Evolutionary conservation across 2,329 filamentous ascomycete species (phyloP), one percentile per base, ranked within the genome.

Genomic region (Fusarium gaditjirri): DNA sequence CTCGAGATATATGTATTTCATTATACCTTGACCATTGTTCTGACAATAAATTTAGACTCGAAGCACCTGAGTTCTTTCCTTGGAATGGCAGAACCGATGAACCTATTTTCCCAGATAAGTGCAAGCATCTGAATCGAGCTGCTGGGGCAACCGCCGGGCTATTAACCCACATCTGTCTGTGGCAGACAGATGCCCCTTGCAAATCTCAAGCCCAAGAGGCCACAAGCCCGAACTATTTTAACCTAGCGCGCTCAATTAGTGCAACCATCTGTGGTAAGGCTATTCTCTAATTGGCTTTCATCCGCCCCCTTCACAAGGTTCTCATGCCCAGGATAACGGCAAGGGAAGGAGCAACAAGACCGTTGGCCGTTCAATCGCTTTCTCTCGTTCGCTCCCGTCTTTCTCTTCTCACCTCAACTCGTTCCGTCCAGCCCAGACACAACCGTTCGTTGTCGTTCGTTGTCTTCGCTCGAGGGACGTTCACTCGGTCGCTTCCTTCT

Each of bases 341-440:
- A 65, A 69, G 68, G 68, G 53, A 71, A 71, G 70, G 56, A 63
- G 70, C 42, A 68, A 57, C 64, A 68, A 68, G 65, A 58, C 69
- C 56, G 70, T 70, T 73, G 60, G 70, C 70, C 46, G 56, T 71
- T 72, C 56, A 72, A 72, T 72, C 59, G 13, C 50, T 52, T 50
- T 53, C 64, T 62, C 52, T 68, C 65, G 49, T 44, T 63, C 49
- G 44, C 50, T 68, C 43, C 27, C 27, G 31, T 47, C n/a, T 42
- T 57, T 36, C 46, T 58, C 66, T 47, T 54, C 52, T 29, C 65
- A 67, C 41, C 65, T 67, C 49, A 50, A 66, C 56, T 56, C 44
- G 49, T 63, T 38, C 61, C 61, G 53, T 56, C 39, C 49, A 52
- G 47, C 33, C 47, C 49, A 53, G 65, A 44, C 65, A 71, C 47